phyloP scores from a whole-genome alignment of 192 early-diverging fungal species.

The Umbelopsis vinacea region DNA sequence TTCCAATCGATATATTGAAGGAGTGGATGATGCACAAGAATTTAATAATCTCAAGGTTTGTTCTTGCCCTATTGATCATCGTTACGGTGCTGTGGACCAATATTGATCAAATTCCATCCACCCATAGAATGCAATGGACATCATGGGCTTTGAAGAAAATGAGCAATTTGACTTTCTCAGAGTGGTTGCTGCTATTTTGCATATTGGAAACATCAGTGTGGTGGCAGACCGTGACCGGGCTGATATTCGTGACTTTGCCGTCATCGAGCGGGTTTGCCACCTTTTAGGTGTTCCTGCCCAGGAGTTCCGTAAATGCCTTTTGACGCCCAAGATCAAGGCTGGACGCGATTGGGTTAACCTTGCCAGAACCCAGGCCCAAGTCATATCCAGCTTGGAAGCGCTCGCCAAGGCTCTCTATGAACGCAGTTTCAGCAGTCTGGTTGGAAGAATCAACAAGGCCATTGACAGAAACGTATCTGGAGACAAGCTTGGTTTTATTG shows the following conservation, averaged over 20 bases:
- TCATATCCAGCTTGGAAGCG: constrained; percentile 88
- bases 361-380: constrained; percentile 85
- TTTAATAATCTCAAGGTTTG: constrained; percentile 67
- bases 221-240: constrained; percentile 86
- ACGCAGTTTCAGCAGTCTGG: constrained; percentile 91
- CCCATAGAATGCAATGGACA: constrained; percentile 71
- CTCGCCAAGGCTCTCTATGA: constrained; percentile 92
- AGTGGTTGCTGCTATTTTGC: constrained; percentile 84
- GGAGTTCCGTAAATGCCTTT: constrained; percentile 84
- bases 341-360: constrained; percentile 96
- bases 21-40: constrained; percentile 88
- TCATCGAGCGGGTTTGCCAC: constrained; percentile 90
- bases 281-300: constrained; percentile 87
- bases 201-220: constrained; percentile 92
- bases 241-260: constrained; percentile 73
- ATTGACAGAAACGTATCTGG: constrained; percentile 62
- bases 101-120: not conserved
- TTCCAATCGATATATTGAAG: constrained; percentile 88
- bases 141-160: constrained; percentile 79
- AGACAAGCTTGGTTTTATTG: constrained; percentile 87
- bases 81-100: no score
- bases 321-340: constrained; percentile 92
- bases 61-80: no score
- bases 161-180: constrained; percentile 85
- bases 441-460: constrained; percentile 86